Evolutionary conservation across 176 grass and related monocot species (phyloP).

Genomic region (Pharus latifolius): DNA sequence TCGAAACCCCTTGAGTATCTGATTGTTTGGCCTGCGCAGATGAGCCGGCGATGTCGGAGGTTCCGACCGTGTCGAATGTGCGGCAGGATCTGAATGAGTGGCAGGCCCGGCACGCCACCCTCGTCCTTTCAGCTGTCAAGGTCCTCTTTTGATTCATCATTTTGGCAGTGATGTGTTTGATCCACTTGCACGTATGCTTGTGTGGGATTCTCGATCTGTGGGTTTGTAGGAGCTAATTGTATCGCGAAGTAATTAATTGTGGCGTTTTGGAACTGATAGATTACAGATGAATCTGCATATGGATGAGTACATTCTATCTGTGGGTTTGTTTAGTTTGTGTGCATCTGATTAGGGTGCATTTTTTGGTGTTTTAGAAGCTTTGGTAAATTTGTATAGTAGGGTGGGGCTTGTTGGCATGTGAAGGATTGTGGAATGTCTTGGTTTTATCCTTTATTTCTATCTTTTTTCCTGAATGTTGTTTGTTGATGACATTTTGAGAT

Average conservation of each 20-base stretch:
- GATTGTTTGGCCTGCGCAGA: conserved; percentile 30
- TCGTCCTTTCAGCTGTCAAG: conserved; percentile 89
- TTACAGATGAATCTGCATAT: background rate
- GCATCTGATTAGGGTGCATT: background rate
- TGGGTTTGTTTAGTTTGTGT: background rate
- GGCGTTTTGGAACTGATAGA: background rate
- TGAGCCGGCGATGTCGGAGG: conserved; percentile 57
- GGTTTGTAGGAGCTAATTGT: background rate
- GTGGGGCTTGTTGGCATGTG: no score
- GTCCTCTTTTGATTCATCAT: conserved; percentile 21
- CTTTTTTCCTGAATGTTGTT: no score
- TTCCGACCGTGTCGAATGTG: conserved; percentile 84
- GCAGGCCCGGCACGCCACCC: conserved; percentile 82
- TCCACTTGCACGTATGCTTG: background rate
- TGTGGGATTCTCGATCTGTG: background rate
- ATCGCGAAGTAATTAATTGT: no score
- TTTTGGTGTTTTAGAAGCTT: no score
- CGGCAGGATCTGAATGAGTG: conserved; percentile 98
- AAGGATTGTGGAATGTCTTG: no score
- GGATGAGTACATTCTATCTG: background rate
- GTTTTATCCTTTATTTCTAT: no score
- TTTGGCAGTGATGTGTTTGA: background rate
- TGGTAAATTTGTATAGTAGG: no score
- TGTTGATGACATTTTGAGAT: no score
- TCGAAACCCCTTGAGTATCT: background rate